Evolutionary conservation across 2,329 filamentous ascomycete genomes (phyloP).

Genomic region (Byssochlamys sp.): DNA sequence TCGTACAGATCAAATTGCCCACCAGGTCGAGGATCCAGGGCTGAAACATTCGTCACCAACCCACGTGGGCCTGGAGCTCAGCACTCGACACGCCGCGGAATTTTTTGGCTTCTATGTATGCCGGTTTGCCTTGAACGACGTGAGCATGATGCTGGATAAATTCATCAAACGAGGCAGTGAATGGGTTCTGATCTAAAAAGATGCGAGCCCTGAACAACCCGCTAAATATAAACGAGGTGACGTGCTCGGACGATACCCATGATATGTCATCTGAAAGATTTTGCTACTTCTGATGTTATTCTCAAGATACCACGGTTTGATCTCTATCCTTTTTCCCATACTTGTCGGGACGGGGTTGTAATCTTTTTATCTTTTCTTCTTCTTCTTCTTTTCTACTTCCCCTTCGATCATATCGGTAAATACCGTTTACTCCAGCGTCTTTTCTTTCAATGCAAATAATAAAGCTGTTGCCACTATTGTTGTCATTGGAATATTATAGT

Average conservation of each 20-base stretch:
- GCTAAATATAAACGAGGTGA: background rate
- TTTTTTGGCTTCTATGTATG: constrained; percentile 97
- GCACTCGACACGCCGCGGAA: constrained; percentile 84
- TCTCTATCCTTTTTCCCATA: background rate
- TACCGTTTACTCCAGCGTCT: background rate
- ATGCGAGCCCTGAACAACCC: background rate
- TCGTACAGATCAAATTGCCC: constrained; percentile 73
- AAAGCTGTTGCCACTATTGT: background rate
- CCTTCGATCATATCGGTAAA: background rate
- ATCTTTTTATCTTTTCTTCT: background rate
- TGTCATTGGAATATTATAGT: background rate
- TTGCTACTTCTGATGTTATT: constrained; percentile 5
- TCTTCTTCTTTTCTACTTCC: too few species aligned
- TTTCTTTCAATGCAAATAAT: background rate
- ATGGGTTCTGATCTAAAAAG: constrained; percentile 62
- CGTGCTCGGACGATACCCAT: background rate
- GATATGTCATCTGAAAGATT: constrained; percentile 2
- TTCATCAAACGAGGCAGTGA: constrained; percentile 94
- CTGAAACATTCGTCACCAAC: constrained; percentile 85
- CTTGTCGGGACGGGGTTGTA: background rate
- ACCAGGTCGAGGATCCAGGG: constrained; percentile 90
- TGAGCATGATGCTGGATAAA: constrained; percentile 81
- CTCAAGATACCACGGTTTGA: constrained; percentile 9
- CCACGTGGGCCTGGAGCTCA: constrained; percentile 87
- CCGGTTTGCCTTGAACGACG: constrained; percentile 80